Percentiles rank a stretch among this genome's conserved stretches.
These are phyloP conservation scores for Calonectria montana DNA, from an alignment of 2,329 filamentous ascomycete species.

Conservation along the genomic window DNA sequence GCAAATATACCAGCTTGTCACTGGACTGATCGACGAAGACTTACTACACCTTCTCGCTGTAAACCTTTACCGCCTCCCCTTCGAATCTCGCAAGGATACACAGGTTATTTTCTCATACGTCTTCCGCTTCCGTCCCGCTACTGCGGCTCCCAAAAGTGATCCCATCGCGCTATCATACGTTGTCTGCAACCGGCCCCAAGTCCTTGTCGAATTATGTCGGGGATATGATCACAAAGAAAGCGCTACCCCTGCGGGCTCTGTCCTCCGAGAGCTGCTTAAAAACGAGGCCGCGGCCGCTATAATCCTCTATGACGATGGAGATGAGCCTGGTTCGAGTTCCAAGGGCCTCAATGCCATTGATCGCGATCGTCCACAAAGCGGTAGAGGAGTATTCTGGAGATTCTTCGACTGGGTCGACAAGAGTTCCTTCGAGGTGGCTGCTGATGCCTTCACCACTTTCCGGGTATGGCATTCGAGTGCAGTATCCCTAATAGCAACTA, in stretches of 20 bases:
- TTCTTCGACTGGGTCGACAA: conserved; percentile 99
- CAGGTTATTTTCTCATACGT: conserved; percentile 97
- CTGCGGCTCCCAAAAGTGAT: conserved; percentile 74
- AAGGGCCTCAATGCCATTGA: conserved; percentile 83
- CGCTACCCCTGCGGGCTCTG: conserved; percentile 89
- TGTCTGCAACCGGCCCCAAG: conserved; percentile 85
- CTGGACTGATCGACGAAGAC: conserved; percentile 88
- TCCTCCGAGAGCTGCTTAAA: conserved; percentile 88
- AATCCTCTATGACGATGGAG: conserved; percentile 91
- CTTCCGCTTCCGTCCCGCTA: conserved; percentile 85
- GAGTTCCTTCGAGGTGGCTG: conserved; percentile 94
- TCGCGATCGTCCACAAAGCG: conserved; percentile 78
- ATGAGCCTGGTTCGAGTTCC: conserved; percentile 75
- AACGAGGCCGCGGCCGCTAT: conserved; percentile 91
- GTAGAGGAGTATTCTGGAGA: conserved; percentile 91
- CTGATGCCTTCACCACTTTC: conserved; percentile 98
- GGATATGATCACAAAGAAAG: conserved; percentile 93
- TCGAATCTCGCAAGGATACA: conserved; percentile 95
- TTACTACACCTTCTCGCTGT: conserved; percentile 86
- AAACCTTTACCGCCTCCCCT: conserved; percentile 86
- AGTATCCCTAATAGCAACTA: neutral
- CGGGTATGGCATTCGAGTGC: conserved; percentile 67
- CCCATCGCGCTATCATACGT: conserved; percentile 91
- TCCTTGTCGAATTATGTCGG: conserved; percentile 87
- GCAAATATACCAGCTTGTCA: conserved; percentile 87